Base-by-base conservation (phyloP, 352 stramenopile genomes). In the Detonula confervacea region DNA sequence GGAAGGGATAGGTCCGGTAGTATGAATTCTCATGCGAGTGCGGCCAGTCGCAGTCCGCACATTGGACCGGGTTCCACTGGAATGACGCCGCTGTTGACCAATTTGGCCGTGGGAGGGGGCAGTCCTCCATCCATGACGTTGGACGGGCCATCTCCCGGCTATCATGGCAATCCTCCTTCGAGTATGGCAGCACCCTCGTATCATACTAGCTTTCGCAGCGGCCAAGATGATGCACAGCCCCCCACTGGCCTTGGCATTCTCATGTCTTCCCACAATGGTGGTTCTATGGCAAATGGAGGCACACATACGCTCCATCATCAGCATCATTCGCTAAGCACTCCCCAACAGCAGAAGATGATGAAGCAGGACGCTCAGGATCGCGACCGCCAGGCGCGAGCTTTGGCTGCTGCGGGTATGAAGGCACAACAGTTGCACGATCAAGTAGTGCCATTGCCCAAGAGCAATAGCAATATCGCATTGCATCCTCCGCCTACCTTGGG, bases 221-320 rank as follows among this genome's bases (percentile, higher is more conserved):
- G 57, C 30, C 65, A 62, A 63, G 47, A 67, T 16, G 47, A 63
- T n/a, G n/a, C n/a, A 18, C 44, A 57, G 37, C 83, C 81, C 25
- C 72, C 84, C 52, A 93, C 87, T 9, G 87, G 87, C 39, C 65
- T 93, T 22, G 83, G 84, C 6, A 88, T 93, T 51, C 73, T 93
- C 6, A 86, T 91, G 80, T 77, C 64, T 49, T 65, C 63, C 33
- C 69, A 77, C 29, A 24, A 27, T 24, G n/a, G n/a, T n/a, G n/a
- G n/a, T n/a, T n/a, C n/a, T n/a, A n/a, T n/a, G n/a, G n/a, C n/a
- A n/a, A 39, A 59, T 60, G 37, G 39, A 8, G 42, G n/a, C 8
- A 46, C 67, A 22, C 63, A 59, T 16, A 76, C 65, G 7, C 33
- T 82, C 8, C 49, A 71, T 55, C 76, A 78, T 66, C 69, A 75